phyloP scores from a whole-genome alignment of 345 rosid genomes.

The Eucalyptus marginata region DNA sequence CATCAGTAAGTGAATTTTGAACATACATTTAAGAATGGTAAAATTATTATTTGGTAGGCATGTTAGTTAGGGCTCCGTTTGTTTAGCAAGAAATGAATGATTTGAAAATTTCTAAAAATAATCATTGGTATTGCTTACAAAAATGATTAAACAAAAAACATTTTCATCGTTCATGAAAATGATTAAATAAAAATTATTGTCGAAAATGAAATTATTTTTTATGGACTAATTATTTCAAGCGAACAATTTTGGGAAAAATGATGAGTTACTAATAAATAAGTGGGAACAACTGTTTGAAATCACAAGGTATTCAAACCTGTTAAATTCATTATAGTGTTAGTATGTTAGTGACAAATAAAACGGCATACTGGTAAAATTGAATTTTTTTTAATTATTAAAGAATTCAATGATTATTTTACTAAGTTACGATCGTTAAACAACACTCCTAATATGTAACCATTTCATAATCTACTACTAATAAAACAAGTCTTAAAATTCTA shows the following conservation, averaged over 20 bases:
- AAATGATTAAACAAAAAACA: neutral
- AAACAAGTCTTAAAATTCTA: too few species aligned
- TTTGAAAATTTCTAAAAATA: neutral
- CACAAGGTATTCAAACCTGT: neutral
- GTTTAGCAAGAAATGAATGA: neutral
- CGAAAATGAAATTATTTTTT: fast-evolving
- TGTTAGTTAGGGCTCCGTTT: fast-evolving
- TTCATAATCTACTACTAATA: neutral
- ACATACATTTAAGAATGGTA: neutral
- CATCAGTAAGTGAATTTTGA: neutral
- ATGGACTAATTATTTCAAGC: fast-evolving
- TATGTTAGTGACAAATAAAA: neutral
- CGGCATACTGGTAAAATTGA: fast-evolving
- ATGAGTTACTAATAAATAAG: neutral
- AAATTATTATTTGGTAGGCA: neutral
- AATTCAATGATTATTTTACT: neutral
- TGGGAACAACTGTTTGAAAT: neutral
- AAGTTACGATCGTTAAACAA: fast-evolving
- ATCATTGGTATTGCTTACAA: fast-evolving
- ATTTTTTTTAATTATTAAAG: fast-evolving
- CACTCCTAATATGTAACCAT: neutral
- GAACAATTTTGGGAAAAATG: neutral
- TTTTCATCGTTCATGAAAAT: fast-evolving
- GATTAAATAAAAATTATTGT: neutral
- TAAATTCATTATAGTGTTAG: neutral